Base-by-base conservation (phyloP, 768 basidiomycete genomes). In the Scleroderma citrinum region DNA sequence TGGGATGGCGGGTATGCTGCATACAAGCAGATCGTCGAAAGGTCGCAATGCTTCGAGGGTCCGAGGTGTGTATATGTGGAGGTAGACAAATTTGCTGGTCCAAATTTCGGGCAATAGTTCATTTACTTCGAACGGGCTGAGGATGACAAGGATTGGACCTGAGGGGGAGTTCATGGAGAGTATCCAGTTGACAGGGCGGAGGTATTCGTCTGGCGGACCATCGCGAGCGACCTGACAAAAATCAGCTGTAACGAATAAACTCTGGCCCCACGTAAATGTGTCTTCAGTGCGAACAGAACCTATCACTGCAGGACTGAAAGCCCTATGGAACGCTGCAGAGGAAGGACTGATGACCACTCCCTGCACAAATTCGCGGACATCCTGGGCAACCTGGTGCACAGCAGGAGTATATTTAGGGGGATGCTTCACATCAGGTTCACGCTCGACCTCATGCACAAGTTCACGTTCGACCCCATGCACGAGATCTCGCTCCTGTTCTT, bases 401-500 rank as follows among this genome's bases (percentile, higher is more conserved):
- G 39, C 21, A 14, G 20, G 39, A 12, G 11, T 26, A 23, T 17
- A 36, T 21, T 49, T 52, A n/a, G n/a, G n/a, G 14, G 71, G 67
- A 30, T 69, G 57, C 50, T 73, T 61, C 11, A 65, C 50, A 39
- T 75, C 57, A 1, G 52, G 51, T 54, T 75, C 71, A 20, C 54
- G 52, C 52, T 75, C 73, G 12, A 67, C 56, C 50, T 74, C n/a
- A n/a, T n/a, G n/a, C n/a, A n/a, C 57, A 1, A 52, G 51, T 54
- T 75, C 71, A 20, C 54, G 52, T 52, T 75, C 73, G 12, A 67
- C 56, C 50, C 74, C n/a, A n/a, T n/a, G n/a, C n/a, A n/a, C 73
- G 8, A 74, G 62, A 49, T 75, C 72, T 42, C 73, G 57, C 54
- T 75, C 74, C 47, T 74, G 73, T 46, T 76, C 74, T 48, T 75